Percentiles rank a stretch among this genome's conserved stretches.
Evolutionary conservation across 805 yeast genomes (phyloP).

Genomic region (Candida koratica): DNA sequence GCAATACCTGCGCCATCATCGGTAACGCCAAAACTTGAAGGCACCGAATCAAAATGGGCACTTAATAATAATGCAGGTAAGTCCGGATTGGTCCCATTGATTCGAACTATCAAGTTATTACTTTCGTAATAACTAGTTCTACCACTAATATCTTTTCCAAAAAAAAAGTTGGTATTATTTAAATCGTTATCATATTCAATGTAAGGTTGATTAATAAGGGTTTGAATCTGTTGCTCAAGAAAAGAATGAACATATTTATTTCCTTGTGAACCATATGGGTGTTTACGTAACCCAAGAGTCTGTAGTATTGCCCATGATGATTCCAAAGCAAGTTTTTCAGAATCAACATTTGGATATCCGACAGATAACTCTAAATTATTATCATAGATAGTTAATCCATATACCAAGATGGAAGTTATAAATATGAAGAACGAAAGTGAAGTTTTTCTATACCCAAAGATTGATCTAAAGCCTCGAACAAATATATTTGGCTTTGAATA

Average conservation of each 20-base stretch:
- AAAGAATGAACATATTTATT: slow-evolving; percentile 76
- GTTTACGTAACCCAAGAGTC: slow-evolving; percentile 58
- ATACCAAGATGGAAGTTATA: slow-evolving; percentile 42
- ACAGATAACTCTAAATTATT: slow-evolving; percentile 39
- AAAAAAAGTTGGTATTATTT: slow-evolving; percentile 43
- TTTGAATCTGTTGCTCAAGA: slow-evolving; percentile 42
- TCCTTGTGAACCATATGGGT: slow-evolving; percentile 74
- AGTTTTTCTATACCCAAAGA: slow-evolving; percentile 71
- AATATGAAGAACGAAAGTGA: slow-evolving; percentile 56
- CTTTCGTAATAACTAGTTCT: slow-evolving; percentile 73
- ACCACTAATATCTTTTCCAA: slow-evolving; percentile 49
- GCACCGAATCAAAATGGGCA: slow-evolving; percentile 89
- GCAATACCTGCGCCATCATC: slow-evolving; percentile 92
- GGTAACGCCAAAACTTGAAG: slow-evolving; percentile 81
- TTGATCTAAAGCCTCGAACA: slow-evolving; percentile 35
- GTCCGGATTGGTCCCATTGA: slow-evolving; percentile 56
- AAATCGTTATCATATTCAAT: slow-evolving; percentile 39
- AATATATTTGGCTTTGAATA: slow-evolving; percentile 19
- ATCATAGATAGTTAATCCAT: slow-evolving; percentile 35
- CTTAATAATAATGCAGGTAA: slow-evolving; percentile 70
- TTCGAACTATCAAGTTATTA: slow-evolving; percentile 70
- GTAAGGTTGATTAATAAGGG: slow-evolving; percentile 28
- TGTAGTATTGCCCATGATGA: slow-evolving; percentile 73
- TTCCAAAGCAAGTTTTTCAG: slow-evolving; percentile 30
- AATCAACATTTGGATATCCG: slow-evolving; percentile 40